phyloP scores from a whole-genome alignment of 2,329 filamentous ascomycete species.

The Fusarium verticillioides region DNA sequence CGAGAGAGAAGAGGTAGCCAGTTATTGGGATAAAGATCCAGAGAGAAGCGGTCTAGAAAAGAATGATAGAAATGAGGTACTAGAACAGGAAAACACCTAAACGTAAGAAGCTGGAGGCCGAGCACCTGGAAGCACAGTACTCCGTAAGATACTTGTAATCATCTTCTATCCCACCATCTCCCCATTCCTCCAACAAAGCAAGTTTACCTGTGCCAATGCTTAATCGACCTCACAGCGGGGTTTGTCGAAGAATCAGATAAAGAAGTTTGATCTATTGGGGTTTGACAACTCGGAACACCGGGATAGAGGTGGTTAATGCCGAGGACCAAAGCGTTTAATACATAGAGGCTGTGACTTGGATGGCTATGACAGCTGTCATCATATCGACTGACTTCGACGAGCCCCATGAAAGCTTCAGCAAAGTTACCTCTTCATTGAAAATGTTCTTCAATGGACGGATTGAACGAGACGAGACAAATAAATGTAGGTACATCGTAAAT shows the following conservation, averaged over 20 bases:
- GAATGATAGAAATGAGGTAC: background rate
- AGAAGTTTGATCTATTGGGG: constrained; percentile 2
- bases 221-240: constrained; percentile 12
- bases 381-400: background rate
- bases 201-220: background rate
- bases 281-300: constrained; percentile 16
- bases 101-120: constrained; percentile 1
- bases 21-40: background rate
- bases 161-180: constrained; percentile 22
- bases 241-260: constrained; percentile 29
- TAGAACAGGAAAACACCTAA: background rate
- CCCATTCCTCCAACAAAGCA: background rate
- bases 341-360: background rate
- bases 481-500: background rate
- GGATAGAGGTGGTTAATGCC: background rate
- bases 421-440: background rate
- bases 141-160: background rate
- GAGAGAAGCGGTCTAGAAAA: constrained; percentile 19
- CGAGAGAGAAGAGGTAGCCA: background rate
- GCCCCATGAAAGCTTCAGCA: background rate
- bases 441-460: background rate
- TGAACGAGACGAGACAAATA: background rate
- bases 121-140: background rate
- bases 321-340: background rate
- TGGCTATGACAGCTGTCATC: background rate